phyloP scores from a whole-genome alignment of 208 protist species.

The Leishmania tropica region DNA sequence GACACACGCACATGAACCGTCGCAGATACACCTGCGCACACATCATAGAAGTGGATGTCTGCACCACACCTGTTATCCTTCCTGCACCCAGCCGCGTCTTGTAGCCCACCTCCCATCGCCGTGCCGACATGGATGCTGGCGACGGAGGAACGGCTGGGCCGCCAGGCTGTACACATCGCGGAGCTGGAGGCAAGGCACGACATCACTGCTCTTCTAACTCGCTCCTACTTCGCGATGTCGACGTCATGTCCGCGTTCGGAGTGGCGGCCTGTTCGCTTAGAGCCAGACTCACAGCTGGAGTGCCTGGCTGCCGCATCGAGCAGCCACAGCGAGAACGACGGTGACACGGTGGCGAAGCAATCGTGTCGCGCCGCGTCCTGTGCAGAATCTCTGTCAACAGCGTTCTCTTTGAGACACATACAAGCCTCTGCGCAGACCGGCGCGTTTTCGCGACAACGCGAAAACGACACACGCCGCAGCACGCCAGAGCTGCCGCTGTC shows the following conservation, averaged over 20 bases:
- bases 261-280: not conserved
- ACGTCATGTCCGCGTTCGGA: not conserved
- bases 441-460: not conserved
- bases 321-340: not conserved
- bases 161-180: not conserved
- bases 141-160: slow-evolving; percentile 4
- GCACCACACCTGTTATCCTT: not conserved
- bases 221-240: not conserved
- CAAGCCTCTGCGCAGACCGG: not conserved
- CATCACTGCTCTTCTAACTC: not conserved
- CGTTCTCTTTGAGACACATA: not conserved
- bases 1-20: not conserved
- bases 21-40: not conserved
- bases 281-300: not conserved
- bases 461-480: not conserved
- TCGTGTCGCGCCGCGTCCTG: not conserved
- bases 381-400: not conserved
- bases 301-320: not conserved
- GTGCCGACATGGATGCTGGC: slow-evolving; percentile 7
- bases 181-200: slow-evolving; percentile 5
- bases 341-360: not conserved
- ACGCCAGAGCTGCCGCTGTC: not conserved
- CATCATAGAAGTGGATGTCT: not conserved
- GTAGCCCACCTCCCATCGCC: not conserved
- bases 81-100: not conserved